Evolutionary conservation across 2,329 filamentous ascomycete genomes (phyloP).

Genomic region (Xylogone sp.): DNA sequence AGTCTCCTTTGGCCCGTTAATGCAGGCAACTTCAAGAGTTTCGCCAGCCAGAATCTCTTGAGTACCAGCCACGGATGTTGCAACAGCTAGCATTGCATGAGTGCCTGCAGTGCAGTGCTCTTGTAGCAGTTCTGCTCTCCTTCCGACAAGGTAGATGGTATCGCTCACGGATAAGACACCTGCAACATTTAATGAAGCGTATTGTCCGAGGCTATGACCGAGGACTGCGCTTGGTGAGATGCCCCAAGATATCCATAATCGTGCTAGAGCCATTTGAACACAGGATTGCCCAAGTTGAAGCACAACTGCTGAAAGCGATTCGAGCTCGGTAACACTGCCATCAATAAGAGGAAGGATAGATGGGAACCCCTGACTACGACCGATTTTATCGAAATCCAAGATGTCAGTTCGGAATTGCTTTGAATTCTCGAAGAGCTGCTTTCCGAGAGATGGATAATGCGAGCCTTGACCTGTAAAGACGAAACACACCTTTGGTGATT

Average conservation of each 20-base stretch:
- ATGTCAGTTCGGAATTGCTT: constrained; percentile 18
- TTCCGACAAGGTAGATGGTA: constrained; percentile 66
- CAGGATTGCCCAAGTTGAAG: constrained; percentile 48
- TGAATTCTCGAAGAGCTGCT: constrained; percentile 25
- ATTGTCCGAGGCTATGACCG: constrained; percentile 66
- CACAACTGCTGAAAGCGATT: constrained; percentile 43
- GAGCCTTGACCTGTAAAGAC: constrained; percentile 45
- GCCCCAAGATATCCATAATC: constrained; percentile 51
- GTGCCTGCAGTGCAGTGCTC: constrained; percentile 61
- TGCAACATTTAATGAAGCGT: constrained; percentile 65
- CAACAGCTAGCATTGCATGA: constrained; percentile 61
- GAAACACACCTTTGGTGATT: neutral
- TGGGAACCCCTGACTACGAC: constrained; percentile 3
- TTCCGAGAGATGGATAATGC: constrained; percentile 27
- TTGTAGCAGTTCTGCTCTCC: constrained; percentile 61
- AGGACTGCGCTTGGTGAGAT: constrained; percentile 50
- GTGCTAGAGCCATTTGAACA: constrained; percentile 51
- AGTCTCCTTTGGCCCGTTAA: constrained; percentile 71
- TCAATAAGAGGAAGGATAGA: constrained; percentile 32
- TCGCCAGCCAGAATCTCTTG: constrained; percentile 47
- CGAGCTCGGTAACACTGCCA: constrained; percentile 32
- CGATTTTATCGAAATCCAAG: constrained; percentile 2
- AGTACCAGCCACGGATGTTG: constrained; percentile 27
- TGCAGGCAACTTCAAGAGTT: constrained; percentile 53
- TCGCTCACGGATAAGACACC: constrained; percentile 69